Conservation (phyloP, 306 rosid genomes). For the Dalbergia cultrata region DNA sequence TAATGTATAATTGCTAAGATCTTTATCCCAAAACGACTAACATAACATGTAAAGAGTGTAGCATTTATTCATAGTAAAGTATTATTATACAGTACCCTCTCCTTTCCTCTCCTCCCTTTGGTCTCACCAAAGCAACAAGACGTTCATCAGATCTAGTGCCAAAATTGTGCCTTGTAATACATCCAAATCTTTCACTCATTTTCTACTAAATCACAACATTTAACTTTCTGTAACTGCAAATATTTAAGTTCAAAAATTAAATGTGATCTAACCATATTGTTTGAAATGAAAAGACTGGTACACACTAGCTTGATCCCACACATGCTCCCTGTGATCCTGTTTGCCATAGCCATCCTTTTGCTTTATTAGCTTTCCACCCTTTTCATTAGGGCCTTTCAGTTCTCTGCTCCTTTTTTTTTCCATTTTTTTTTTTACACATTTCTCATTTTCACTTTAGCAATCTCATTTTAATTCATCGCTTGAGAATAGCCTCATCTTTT, state of each 20-base stretch:
- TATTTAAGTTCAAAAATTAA: slow-evolving; percentile 37
- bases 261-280: slow-evolving; percentile 41
- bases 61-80: slow-evolving; percentile 11
- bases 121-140: slow-evolving; percentile 22
- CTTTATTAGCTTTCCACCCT: slow-evolving; percentile 40
- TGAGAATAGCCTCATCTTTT: slow-evolving; percentile 37
- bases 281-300: slow-evolving; percentile 45
- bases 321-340: slow-evolving; percentile 31
- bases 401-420: slow-evolving; percentile 11
- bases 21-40: slow-evolving; percentile 2
- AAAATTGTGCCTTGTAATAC: slow-evolving; percentile 42
- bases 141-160: slow-evolving; percentile 38
- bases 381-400: slow-evolving; percentile 34
- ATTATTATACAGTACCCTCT: slow-evolving; percentile 31
- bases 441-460: not conserved
- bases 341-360: slow-evolving; percentile 20
- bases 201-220: slow-evolving; percentile 37
- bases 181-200: slow-evolving; percentile 26
- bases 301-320: slow-evolving; percentile 41
- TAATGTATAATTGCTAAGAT: too few relatives aligned
- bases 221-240: slow-evolving; percentile 38
- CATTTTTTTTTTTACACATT: not conserved
- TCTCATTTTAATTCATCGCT: slow-evolving; percentile 40
- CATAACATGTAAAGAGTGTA: slow-evolving; percentile 14
- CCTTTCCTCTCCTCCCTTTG: not conserved